A percentile compares a stretch with the other conserved stretches of the same genome.
phyloP scores from a whole-genome alignment of 305 asterid species.

The Fraxinus latifolia region DNA sequence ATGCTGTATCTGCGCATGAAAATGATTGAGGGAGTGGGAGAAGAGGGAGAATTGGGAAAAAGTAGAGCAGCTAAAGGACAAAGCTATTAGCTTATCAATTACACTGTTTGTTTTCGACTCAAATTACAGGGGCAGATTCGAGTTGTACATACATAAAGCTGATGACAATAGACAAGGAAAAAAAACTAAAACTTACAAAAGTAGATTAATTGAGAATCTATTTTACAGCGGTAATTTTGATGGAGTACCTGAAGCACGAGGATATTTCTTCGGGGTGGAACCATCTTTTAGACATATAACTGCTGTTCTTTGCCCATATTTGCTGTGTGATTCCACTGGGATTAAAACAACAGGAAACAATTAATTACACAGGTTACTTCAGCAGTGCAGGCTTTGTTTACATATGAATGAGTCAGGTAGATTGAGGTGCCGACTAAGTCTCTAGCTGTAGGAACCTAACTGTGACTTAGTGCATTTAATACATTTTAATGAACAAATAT shows the following conservation, averaged over 20 bases:
- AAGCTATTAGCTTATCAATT: neutral
- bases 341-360: slow-evolving; percentile 27
- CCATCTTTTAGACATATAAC: slow-evolving; percentile 65
- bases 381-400: neutral
- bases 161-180: neutral
- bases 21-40: neutral
- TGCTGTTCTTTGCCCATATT: slow-evolving; percentile 87
- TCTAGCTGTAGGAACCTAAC: neutral
- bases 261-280: slow-evolving; percentile 83
- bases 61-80: neutral
- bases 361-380: slow-evolving; percentile 16
- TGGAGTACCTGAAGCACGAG: slow-evolving; percentile 84
- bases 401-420: neutral
- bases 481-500: neutral
- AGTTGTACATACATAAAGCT: neutral
- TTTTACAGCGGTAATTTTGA: slow-evolving; percentile 68
- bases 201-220: slow-evolving; percentile 14
- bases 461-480: neutral
- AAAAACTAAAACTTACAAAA: neutral
- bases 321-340: slow-evolving; percentile 86
- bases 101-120: slow-evolving; percentile 19
- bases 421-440: neutral
- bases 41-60: neutral
- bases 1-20: neutral
- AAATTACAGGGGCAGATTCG: neutral